Conservation (phyloP, 139 green algal genomes). For the Coccomyxa sp. region DNA sequence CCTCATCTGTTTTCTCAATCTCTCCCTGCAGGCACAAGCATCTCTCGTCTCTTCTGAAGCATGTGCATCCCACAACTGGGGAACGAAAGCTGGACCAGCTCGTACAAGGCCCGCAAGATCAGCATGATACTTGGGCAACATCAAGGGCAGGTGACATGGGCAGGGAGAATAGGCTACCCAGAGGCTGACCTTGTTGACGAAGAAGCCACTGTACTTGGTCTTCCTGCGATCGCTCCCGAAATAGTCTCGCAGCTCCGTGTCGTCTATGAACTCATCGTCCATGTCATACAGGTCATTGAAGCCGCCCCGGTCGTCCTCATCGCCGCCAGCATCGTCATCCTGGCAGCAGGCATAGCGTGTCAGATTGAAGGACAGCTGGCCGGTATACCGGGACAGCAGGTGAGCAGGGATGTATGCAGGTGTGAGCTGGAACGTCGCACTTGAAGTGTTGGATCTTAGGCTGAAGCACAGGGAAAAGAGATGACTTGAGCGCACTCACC, state of each 20-base stretch:
- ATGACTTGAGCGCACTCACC: no score
- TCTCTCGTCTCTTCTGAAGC: not conserved
- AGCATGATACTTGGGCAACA: no score
- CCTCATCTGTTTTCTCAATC: conserved; percentile 26
- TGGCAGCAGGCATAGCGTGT: no score
- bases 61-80: no score
- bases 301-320: no score
- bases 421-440: not conserved
- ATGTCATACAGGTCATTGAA: conserved; percentile 24
- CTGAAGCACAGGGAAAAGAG: no score
- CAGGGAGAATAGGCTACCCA: not conserved
- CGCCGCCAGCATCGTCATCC: no score
- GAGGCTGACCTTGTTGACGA: conserved; percentile 30
- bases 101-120: not conserved
- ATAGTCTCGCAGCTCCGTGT: conserved; percentile 34
- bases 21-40: conserved; percentile 14
- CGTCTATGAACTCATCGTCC: conserved; percentile 30
- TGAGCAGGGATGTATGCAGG: no score
- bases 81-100: no score
- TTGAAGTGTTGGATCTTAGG: no score
- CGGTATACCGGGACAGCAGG: no score
- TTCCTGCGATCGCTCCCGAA: conserved; percentile 21
- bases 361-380: no score
- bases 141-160: not conserved
- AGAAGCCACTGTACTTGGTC: conserved; percentile 43